Percentiles rank a stretch among this genome's conserved stretches.
These are phyloP conservation scores for Stenogyne calaminthoides DNA, from an alignment of 305 asterid species.

Conservation along the genomic window DNA sequence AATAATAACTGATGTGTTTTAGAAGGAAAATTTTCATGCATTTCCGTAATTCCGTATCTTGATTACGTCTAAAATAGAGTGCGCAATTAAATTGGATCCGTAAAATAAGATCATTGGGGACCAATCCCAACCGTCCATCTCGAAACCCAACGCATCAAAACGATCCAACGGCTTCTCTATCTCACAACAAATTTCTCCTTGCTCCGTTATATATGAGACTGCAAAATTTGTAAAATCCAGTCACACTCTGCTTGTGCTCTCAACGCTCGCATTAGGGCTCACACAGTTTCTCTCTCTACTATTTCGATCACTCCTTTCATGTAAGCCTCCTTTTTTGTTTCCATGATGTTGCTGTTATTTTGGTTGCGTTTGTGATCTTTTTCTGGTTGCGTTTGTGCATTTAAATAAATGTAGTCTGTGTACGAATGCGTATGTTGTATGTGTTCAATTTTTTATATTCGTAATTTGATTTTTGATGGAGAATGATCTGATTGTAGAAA, in stretches of 20 bases:
- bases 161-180: conserved; percentile 38
- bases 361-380: neutral
- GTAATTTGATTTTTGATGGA: neutral
- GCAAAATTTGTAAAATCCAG: neutral
- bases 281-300: conserved; percentile 11
- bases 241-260: conserved; percentile 35
- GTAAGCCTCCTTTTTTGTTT: conserved; percentile 5
- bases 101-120: conserved; percentile 1
- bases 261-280: conserved; percentile 35
- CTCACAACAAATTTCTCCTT: conserved; percentile 35
- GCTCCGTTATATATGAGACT: neutral
- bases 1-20: too few relatives aligned
- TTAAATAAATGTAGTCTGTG: neutral
- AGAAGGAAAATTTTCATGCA: too few relatives aligned
- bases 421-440: neutral
- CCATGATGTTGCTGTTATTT: conserved; percentile 1
- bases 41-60: too few relatives aligned
- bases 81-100: conserved; percentile 1
- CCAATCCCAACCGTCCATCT: conserved; percentile 37
- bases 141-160: conserved; percentile 26
- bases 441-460: neutral
- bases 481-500: conserved; percentile 31
- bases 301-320: conserved; percentile 14
- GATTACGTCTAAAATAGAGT: neutral
- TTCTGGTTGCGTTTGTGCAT: too few relatives aligned